Conservation (phyloP, 805 yeast genomes). For the Lipomyces chichibuensis region DNA sequence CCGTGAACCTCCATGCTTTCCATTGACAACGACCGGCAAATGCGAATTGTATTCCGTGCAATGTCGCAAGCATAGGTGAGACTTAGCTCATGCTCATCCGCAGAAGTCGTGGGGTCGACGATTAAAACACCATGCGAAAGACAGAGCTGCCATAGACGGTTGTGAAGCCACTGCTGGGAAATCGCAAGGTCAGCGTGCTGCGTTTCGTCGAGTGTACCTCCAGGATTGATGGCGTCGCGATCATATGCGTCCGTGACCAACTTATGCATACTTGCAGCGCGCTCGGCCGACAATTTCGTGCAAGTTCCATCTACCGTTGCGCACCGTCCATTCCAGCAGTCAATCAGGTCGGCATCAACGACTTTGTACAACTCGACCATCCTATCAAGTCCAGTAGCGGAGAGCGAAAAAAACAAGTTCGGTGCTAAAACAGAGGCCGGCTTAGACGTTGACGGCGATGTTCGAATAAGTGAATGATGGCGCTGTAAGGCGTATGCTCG, state of each 20-base stretch:
- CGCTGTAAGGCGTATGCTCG: conserved; percentile 7
- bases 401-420: background rate
- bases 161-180: conserved; percentile 26
- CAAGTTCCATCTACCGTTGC: background rate
- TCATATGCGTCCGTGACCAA: conserved; percentile 1
- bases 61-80: conserved; percentile 11
- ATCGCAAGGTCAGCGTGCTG: conserved; percentile 12
- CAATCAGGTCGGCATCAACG: conserved; percentile 13
- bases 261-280: conserved; percentile 5
- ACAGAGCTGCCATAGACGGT: conserved; percentile 22
- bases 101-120: too few relatives aligned
- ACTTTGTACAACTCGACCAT: conserved; percentile 11
- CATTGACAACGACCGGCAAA: conserved; percentile 8
- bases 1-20: conserved; percentile 25
- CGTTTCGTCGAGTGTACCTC: conserved; percentile 2
- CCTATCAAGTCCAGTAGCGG: conserved; percentile 2
- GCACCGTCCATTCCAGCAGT: conserved; percentile 19
- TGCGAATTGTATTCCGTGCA: conserved; percentile 11
- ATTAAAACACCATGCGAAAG: conserved; percentile 10
- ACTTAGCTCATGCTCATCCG: conserved; percentile 3
- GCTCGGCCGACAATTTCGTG: conserved; percentile 7
- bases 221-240: background rate
- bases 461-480: conserved; percentile 2
- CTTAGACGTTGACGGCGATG: background rate
- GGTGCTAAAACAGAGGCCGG: background rate